phyloP scores from a whole-genome alignment of 2,329 filamentous ascomycete genomes.

The Colletotrichum sp. region DNA sequence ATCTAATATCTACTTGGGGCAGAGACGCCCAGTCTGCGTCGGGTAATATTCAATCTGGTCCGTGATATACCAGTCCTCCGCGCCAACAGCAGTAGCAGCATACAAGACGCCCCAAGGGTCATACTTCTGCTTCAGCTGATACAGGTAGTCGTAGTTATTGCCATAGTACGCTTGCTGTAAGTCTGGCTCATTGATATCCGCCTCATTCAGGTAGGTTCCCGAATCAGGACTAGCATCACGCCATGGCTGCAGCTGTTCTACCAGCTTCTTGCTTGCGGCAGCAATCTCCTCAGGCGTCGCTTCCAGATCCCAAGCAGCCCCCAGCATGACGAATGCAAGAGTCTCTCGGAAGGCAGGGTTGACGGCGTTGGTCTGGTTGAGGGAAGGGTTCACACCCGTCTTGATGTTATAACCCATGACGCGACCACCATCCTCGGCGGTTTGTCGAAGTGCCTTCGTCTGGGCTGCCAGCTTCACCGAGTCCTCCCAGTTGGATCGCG shows the following conservation, averaged over 20 bases:
- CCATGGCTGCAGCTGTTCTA: constrained; percentile 25
- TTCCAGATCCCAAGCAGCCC: constrained; percentile 26
- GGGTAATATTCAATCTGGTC: neutral
- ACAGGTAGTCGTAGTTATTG: constrained; percentile 36
- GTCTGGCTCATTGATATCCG: constrained; percentile 38
- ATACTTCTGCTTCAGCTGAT: constrained; percentile 36
- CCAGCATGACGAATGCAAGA: constrained; percentile 36
- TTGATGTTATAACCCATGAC: constrained; percentile 23
- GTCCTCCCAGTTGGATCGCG: constrained; percentile 27
- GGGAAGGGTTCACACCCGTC: constrained; percentile 25
- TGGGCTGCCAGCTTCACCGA: constrained; percentile 23
- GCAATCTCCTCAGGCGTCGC: constrained; percentile 28
- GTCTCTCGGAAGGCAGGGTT: constrained; percentile 47
- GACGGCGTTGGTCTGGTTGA: constrained; percentile 35
- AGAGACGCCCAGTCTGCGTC: neutral
- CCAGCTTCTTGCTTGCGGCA: constrained; percentile 30
- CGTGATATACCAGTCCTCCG: constrained; percentile 37
- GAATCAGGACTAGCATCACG: constrained; percentile 26
- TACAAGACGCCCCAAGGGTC: constrained; percentile 41
- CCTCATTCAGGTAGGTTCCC: constrained; percentile 34
- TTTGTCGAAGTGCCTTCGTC: constrained; percentile 24
- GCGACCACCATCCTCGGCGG: constrained; percentile 2
- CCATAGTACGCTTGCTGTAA: constrained; percentile 42
- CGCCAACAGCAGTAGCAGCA: constrained; percentile 39
- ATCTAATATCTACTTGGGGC: neutral